Evolutionary conservation across 495 filamentous ascomycete species (phyloP).

Genomic region (Neurospora discreta): DNA sequence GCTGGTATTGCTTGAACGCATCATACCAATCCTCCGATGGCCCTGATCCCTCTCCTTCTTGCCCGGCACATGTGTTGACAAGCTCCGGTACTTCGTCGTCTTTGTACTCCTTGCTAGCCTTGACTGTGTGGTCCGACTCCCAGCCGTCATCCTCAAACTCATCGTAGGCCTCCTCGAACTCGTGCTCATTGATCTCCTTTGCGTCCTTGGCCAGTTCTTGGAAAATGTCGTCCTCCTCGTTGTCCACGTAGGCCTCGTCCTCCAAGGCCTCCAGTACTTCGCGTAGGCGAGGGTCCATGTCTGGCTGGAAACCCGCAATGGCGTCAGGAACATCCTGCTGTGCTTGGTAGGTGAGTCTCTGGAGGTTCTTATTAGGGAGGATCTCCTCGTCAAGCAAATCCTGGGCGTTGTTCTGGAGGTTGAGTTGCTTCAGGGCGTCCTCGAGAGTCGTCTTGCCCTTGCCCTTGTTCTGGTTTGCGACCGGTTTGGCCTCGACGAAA

Average conservation of each 20-base stretch:
- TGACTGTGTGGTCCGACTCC: slow-evolving; percentile 91
- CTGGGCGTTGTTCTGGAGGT: slow-evolving; percentile 46
- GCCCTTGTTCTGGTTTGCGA: slow-evolving; percentile 54
- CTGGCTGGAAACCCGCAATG: slow-evolving; percentile 86
- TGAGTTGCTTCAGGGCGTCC: slow-evolving; percentile 62
- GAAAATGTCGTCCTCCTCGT: slow-evolving; percentile 72
- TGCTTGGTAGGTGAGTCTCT: slow-evolving; percentile 73
- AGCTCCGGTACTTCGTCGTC: slow-evolving; percentile 40
- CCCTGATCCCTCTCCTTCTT: slow-evolving; percentile 30
- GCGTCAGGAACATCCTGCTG: slow-evolving; percentile 89
- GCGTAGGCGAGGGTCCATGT: slow-evolving; percentile 91
- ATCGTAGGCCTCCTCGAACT: slow-evolving; percentile 44
- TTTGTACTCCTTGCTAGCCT: slow-evolving; percentile 43
- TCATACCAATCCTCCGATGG: slow-evolving; percentile 63
- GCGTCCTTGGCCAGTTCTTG: slow-evolving; percentile 62
- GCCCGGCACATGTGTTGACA: slow-evolving; percentile 26
- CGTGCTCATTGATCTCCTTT: slow-evolving; percentile 41
- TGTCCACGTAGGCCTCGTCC: slow-evolving; percentile 92
- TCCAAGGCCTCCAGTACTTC: slow-evolving; percentile 92
- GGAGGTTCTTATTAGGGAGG: slow-evolving; percentile 57
- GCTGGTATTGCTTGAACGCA: slow-evolving; percentile 86
- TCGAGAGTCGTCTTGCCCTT: slow-evolving; percentile 59
- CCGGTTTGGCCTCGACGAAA: slow-evolving; percentile 63
- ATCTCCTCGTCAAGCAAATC: slow-evolving; percentile 56
- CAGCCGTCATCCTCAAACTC: slow-evolving; percentile 60